Evolutionary conservation across 345 rosid genomes (phyloP).

Genomic region (Dimocarpus longan): DNA sequence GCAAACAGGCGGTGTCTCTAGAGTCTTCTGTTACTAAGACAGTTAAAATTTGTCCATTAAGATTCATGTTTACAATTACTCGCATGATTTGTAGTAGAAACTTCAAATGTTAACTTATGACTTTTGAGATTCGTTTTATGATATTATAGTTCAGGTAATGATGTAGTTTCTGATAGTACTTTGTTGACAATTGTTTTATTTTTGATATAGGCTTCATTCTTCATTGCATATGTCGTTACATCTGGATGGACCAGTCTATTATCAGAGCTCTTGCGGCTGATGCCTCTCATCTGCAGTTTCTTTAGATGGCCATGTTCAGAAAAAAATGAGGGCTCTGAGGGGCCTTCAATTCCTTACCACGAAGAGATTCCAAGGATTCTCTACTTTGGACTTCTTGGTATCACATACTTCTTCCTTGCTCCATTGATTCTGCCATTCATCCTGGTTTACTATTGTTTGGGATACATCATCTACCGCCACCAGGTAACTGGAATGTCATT

Average conservation of each 20-base stretch:
- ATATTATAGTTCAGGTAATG: neutral
- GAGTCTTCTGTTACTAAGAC: neutral
- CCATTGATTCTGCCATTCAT: slow-evolving; percentile 89
- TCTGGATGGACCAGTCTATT: slow-evolving; percentile 91
- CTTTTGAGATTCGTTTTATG: neutral
- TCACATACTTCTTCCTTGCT: slow-evolving; percentile 82
- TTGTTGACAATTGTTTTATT: slow-evolving; percentile 8
- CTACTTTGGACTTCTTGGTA: slow-evolving; percentile 83
- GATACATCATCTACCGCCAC: slow-evolving; percentile 86
- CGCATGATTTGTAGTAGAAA: neutral
- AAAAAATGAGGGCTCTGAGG: slow-evolving; percentile 52
- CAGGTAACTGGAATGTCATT: slow-evolving; percentile 51
- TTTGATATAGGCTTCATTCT: slow-evolving; percentile 76
- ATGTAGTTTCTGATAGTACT: slow-evolving; percentile 8
- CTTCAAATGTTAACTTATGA: neutral
- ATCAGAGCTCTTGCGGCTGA: slow-evolving; percentile 70
- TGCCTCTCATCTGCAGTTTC: slow-evolving; percentile 56
- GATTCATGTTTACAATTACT: neutral
- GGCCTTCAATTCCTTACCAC: slow-evolving; percentile 68
- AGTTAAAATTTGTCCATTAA: neutral
- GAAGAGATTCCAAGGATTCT: slow-evolving; percentile 64
- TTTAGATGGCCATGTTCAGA: slow-evolving; percentile 37
- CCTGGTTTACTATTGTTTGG: slow-evolving; percentile 77
- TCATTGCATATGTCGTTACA: slow-evolving; percentile 88
- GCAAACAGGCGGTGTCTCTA: neutral